Evolutionary conservation across 2,329 filamentous ascomycete genomes (phyloP), one percentile per base, ranked within the genome.

Genomic region (Ustulina deusta): DNA sequence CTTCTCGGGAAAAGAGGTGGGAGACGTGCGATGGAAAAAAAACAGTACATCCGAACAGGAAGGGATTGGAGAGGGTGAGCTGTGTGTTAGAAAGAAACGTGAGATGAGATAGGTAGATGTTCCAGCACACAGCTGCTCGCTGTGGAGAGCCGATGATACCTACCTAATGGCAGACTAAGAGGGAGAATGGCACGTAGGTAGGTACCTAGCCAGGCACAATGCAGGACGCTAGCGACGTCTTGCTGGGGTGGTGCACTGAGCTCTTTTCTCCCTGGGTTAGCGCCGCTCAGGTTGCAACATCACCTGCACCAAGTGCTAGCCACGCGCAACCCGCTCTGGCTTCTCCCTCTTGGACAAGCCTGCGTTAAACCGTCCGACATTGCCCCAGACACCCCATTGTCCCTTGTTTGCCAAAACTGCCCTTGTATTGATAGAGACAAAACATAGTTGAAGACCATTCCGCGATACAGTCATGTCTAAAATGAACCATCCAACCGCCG

Each of bases 211-310:
- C 56, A 65, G 62, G 57, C 42, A 68, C 57, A n/a, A 48, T 59
- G 66, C 61, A 65, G 66, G 58, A 62, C 61, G 61, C 65, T 68
- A 65, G 58, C 46, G 44, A 61, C 29, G 48, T 51, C 46, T 29
- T 10, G 46, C 32, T 44, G 36, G 44, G 64, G 42, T 11, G 15
- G 7, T 63, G 59, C 27, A 38, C 38, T 49, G 46, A 63, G 59
- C 40, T 29, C 29, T 61, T 46, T 36, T 36, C 44, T n/a, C 55
- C 57, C 57, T 54, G 22, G 40, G 27, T 52, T 29, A 44, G 40
- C 62, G 22, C 56, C 62, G 27, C 29, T n/a, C 20, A 20, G 34
- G 57, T 59, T 34, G 61, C 27, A 36, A 48, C 61, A 38, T 51
- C 25, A 29, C 13, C 11, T 51, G 25, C 25, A 32, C 25, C 25